phyloP scores from a whole-genome alignment of 805 yeast species.

The Candida khao-thaluensis region DNA sequence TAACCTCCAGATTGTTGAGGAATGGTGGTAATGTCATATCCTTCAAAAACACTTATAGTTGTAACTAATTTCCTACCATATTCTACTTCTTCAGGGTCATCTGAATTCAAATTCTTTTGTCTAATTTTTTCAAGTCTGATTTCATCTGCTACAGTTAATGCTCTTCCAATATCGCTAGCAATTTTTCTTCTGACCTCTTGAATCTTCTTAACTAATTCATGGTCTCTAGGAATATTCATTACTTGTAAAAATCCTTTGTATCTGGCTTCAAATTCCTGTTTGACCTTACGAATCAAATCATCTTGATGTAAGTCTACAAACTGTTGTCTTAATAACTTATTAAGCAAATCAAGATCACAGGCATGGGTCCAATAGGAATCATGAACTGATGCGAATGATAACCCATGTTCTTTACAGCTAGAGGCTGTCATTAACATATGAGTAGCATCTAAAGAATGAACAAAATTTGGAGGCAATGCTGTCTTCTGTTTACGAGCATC shows the following conservation, averaged over 20 bases:
- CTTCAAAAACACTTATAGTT: constrained; percentile 58
- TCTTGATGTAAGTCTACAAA: constrained; percentile 76
- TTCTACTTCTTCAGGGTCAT: constrained; percentile 46
- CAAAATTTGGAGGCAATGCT: constrained; percentile 94
- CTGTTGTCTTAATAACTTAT: constrained; percentile 64
- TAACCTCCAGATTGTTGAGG: constrained; percentile 22
- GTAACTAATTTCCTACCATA: constrained; percentile 61
- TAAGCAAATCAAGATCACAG: constrained; percentile 72
- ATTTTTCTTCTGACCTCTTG: constrained; percentile 48
- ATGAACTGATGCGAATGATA: constrained; percentile 91
- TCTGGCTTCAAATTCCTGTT: constrained; percentile 77
- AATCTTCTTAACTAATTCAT: constrained; percentile 53
- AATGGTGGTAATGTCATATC: constrained; percentile 22
- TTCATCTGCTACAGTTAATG: constrained; percentile 69
- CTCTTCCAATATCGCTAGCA: constrained; percentile 50
- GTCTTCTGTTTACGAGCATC: constrained; percentile 86
- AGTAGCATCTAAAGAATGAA: constrained; percentile 94
- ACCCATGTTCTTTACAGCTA: constrained; percentile 61
- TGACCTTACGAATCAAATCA: constrained; percentile 67
- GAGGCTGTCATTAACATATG: constrained; percentile 92
- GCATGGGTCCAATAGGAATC: constrained; percentile 99
- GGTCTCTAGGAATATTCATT: constrained; percentile 50
- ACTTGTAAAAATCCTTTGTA: constrained; percentile 70
- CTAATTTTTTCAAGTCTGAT: constrained; percentile 67
- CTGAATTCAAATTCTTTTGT: constrained; percentile 51